Conservation (phyloP, 371 early-diverging fungal species). For the Haplosporangium sp. region DNA sequence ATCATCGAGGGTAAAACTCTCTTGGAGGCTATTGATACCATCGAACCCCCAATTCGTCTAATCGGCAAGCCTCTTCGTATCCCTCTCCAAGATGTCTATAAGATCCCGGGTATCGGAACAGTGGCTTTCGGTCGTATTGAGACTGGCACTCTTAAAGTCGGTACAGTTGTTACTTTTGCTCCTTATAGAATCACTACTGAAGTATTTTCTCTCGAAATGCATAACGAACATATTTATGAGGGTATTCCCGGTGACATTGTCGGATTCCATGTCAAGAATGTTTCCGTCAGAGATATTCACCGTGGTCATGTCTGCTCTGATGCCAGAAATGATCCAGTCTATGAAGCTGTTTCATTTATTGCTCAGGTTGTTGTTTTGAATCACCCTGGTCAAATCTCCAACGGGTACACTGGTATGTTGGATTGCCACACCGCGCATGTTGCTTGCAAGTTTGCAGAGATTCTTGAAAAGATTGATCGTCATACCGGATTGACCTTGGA, state of each 20-base stretch:
- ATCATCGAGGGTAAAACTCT: constrained; percentile 87
- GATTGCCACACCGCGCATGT: constrained; percentile 98
- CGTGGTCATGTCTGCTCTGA: constrained; percentile 97
- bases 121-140: constrained; percentile 98
- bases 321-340: constrained; percentile 97
- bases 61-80: constrained; percentile 97
- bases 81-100: constrained; percentile 97
- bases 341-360: constrained; percentile 91
- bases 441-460: constrained; percentile 94
- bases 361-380: constrained; percentile 97
- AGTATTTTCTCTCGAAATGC: constrained; percentile 99
- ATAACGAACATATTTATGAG: constrained; percentile 93
- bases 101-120: constrained; percentile 97
- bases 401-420: constrained; percentile 93
- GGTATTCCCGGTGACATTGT: constrained; percentile 98
- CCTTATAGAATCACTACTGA: constrained; percentile 87
- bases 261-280: constrained; percentile 98
- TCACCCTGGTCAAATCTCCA: constrained; percentile 95
- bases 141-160: constrained; percentile 94
- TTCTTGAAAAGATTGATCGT: constrained; percentile 95
- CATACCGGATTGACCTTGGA: constrained; percentile 94
- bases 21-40: constrained; percentile 93
- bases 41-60: constrained; percentile 93
- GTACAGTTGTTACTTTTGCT: constrained; percentile 94
- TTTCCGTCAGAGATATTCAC: constrained; percentile 96